These are phyloP conservation scores for Verticillium longisporum DNA, from an alignment of 2,329 filamentous ascomycete genomes.

Conservation along the genomic window DNA sequence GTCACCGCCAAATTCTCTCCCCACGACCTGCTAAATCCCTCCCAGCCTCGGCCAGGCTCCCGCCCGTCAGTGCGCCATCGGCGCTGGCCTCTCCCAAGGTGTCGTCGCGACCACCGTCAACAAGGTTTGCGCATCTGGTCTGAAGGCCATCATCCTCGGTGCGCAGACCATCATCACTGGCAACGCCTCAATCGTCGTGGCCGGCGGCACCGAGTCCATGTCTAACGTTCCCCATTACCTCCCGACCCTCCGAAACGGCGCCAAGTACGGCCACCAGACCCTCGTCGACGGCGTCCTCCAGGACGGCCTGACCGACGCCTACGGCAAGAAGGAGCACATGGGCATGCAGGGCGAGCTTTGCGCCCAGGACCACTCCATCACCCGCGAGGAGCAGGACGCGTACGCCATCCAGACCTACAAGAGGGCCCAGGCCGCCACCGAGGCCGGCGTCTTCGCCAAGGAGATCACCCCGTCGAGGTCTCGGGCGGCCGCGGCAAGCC, in stretches of 20 bases:
- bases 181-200: constrained; percentile 86
- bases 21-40: background rate
- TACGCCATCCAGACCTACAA: constrained; percentile 95
- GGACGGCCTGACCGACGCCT: constrained; percentile 91
- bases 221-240: constrained; percentile 97
- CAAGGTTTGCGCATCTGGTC: constrained; percentile 94
- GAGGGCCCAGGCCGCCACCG: constrained; percentile 81
- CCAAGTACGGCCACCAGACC: constrained; percentile 88
- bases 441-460: constrained; percentile 69
- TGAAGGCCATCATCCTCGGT: constrained; percentile 92
- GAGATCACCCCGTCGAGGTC: constrained; percentile 88
- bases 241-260: constrained; percentile 74
- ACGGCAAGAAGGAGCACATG: constrained; percentile 92
- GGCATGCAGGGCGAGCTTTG: constrained; percentile 90
- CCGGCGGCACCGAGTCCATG: constrained; percentile 96
- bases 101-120: constrained; percentile 90
- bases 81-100: constrained; percentile 72
- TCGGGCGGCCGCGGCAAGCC: constrained; percentile 88
- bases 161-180: constrained; percentile 97
- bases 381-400: constrained; percentile 81
- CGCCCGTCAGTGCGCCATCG: constrained; percentile 86
- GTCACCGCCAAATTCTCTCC: background rate
- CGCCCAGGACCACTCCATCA: constrained; percentile 73
- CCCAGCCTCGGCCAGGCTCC: constrained; percentile 88
- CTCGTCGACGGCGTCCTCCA: constrained; percentile 88